Evolutionary conservation across 2,329 filamentous ascomycete genomes (phyloP).

Genomic region (Macrophomina tecta): DNA sequence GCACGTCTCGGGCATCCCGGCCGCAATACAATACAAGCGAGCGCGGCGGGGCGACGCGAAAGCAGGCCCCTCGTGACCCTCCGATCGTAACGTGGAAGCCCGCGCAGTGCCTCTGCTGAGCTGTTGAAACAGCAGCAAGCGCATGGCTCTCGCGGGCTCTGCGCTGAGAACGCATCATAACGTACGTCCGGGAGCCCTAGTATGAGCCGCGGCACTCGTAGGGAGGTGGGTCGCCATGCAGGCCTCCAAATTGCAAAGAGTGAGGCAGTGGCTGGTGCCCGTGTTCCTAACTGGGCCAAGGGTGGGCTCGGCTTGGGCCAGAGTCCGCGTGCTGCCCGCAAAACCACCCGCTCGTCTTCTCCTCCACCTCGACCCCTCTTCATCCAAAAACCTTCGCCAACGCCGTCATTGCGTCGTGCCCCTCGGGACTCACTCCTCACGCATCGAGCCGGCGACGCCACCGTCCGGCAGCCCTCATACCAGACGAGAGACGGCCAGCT

Average conservation of each 20-base stretch:
- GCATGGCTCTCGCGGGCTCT: constrained; percentile 5
- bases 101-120: constrained; percentile 8
- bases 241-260: constrained; percentile 19
- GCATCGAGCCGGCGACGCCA: constrained; percentile 12
- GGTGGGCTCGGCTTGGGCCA: no score
- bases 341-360: constrained; percentile 23
- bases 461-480: constrained; percentile 13
- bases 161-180: constrained; percentile 23
- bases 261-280: constrained; percentile 26
- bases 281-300: not conserved
- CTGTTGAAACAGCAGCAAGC: constrained; percentile 22
- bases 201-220: constrained; percentile 15
- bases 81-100: not conserved
- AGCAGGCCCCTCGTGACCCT: constrained; percentile 10
- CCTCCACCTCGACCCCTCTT: constrained; percentile 19
- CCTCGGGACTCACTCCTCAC: not conserved
- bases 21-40: not conserved
- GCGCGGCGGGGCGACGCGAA: not conserved
- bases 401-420: constrained; percentile 25
- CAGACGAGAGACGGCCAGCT: constrained; percentile 27
- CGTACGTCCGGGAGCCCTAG: constrained; percentile 21
- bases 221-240: constrained; percentile 22
- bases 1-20: constrained; percentile 15
- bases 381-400: constrained; percentile 9
- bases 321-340: constrained; percentile 14